Evolutionary conservation across 192 early-diverging fungal genomes (phyloP).

Genomic region (Backusella australiensis): DNA sequence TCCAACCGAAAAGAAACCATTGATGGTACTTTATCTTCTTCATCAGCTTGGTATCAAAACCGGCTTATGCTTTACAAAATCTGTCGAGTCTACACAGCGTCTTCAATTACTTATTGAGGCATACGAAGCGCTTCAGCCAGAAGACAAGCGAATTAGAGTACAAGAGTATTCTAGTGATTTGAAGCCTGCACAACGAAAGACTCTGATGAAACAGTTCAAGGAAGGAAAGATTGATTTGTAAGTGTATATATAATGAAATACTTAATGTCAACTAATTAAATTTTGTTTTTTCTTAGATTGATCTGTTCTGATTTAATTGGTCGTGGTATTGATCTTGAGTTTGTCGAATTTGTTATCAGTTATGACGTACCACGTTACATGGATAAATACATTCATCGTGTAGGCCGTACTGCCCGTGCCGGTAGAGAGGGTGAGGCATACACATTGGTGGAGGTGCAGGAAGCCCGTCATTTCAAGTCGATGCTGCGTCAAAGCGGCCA

Average conservation of each 20-base stretch:
- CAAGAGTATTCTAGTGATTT: conserved; percentile 81
- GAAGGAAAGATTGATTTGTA: conserved; percentile 61
- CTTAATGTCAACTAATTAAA: too few species aligned
- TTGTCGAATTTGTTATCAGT: conserved; percentile 77
- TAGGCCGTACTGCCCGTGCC: conserved; percentile 89
- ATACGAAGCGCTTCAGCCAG: conserved; percentile 39
- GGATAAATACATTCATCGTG: conserved; percentile 89
- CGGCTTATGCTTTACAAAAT: conserved; percentile 86
- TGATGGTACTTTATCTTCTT: conserved; percentile 82
- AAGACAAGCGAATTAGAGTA: conserved; percentile 34
- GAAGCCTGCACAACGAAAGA: conserved; percentile 54
- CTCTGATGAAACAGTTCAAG: conserved; percentile 64
- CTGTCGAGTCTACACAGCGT: conserved; percentile 86
- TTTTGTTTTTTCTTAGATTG: conserved; percentile 35
- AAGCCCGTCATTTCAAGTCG: conserved; percentile 68
- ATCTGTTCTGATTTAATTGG: conserved; percentile 86
- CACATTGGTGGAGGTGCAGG: conserved; percentile 67
- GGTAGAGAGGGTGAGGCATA: conserved; percentile 80
- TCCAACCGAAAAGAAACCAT: conserved; percentile 70
- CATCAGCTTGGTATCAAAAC: conserved; percentile 56
- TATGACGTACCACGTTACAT: conserved; percentile 84
- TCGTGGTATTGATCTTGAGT: conserved; percentile 86
- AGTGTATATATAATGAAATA: not conserved
- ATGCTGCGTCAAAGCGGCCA: conserved; percentile 68
- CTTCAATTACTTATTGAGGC: conserved; percentile 68